Conservation (phyloP, 2,329 filamentous ascomycete species). For the Purpureocillium lavendulum region DNA sequence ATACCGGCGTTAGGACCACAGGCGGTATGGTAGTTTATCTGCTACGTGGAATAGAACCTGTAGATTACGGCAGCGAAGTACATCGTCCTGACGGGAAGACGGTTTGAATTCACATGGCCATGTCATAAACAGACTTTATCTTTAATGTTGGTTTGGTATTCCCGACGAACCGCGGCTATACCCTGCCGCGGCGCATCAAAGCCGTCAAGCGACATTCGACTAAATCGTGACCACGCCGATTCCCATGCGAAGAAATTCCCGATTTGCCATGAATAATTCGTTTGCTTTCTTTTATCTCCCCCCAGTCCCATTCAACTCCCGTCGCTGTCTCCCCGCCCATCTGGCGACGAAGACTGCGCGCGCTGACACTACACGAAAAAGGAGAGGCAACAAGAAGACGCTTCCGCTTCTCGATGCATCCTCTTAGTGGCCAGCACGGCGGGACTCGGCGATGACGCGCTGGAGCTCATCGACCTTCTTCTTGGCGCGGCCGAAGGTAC, state of each 20-base stretch:
- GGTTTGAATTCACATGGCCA: no score
- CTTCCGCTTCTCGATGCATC: background rate
- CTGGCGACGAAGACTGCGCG: no score
- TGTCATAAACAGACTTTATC: no score
- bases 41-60: no score
- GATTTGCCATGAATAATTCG: constrained; percentile 4
- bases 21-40: no score
- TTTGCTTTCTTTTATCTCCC: background rate
- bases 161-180: constrained; percentile 22
- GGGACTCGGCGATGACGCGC: constrained; percentile 94
- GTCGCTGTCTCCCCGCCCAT: no score
- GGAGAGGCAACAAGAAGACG: background rate
- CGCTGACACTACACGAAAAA: background rate
- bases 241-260: constrained; percentile 21
- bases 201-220: constrained; percentile 17
- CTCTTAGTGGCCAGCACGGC: constrained; percentile 54
- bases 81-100: no score
- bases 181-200: constrained; percentile 21
- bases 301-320: background rate
- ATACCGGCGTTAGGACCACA: background rate
- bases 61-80: no score
- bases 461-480: constrained; percentile 99
- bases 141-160: constrained; percentile 25
- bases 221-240: constrained; percentile 27
- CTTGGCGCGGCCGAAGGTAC: constrained; percentile 98